Evolutionary conservation across 208 protist genomes (phyloP).

Genomic region (Strigomonas galati): DNA sequence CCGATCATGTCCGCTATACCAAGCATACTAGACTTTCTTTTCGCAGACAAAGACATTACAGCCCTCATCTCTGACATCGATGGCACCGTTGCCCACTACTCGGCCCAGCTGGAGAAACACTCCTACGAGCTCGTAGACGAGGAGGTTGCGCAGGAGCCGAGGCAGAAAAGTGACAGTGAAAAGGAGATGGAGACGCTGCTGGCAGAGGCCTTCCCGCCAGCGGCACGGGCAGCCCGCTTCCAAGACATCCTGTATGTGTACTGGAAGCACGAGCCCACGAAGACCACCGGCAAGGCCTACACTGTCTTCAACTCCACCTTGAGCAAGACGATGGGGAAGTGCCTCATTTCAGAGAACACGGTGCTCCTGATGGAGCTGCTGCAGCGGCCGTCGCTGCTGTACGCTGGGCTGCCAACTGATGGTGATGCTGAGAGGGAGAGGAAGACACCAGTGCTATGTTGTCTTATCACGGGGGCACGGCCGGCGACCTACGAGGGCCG

Average conservation of each 20-base stretch:
- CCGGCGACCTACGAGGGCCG: constrained; percentile 23
- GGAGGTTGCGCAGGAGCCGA: neutral
- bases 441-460: constrained; percentile 19
- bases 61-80: constrained; percentile 33
- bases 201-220: neutral
- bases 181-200: neutral
- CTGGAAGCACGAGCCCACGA: constrained; percentile 19
- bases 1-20: neutral
- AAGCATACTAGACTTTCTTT: constrained; percentile 7
- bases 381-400: constrained; percentile 12
- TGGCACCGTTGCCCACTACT: constrained; percentile 30
- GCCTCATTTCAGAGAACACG: constrained; percentile 29
- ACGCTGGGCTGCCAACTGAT: constrained; percentile 12
- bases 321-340: neutral
- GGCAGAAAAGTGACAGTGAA: neutral
- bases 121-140: constrained; percentile 8
- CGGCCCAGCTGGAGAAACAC: neutral
- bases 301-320: constrained; percentile 23
- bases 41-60: constrained; percentile 15
- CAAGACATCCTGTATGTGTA: constrained; percentile 1
- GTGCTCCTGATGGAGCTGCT: constrained; percentile 30
- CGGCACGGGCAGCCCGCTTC: neutral
- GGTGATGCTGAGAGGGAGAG: too few species aligned
- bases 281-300: constrained; percentile 17
- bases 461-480: constrained; percentile 35